Base-by-base conservation (phyloP, 192 early-diverging fungal genomes). In the Gigaspora rosea region DNA sequence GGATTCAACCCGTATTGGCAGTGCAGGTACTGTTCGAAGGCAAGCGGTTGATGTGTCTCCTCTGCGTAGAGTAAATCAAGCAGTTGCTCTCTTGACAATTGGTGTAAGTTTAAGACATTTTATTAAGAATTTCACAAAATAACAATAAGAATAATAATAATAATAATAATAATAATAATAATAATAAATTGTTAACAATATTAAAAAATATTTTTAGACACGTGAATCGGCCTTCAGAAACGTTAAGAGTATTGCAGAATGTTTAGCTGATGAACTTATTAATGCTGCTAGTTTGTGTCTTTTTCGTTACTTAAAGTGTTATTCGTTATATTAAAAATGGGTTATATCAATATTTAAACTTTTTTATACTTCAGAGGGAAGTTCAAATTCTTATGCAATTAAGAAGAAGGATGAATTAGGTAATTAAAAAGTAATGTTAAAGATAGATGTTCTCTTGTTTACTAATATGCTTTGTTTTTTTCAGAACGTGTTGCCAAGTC, bases 31-130 rank as follows among this genome's bases (percentile, higher is more conserved):
- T 84, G 95, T 97, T 87, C 93, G 97, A 92, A 94, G 96, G 85
- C 97, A 98, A 90, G 97, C 97, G 74, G 96, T 99, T 83, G 97
- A 99, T 93, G 97, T 99, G 71, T 99, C 97, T 74, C 96, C 97
- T 57, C 90, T 99, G 78, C 92, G 97, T 77, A 90, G 97, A 76
- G 96, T 98, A 84, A 98, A 98, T 94, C 94, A 97, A 90, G 89
- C 95, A 73, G 91, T 99, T 83, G 85, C 87, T 76, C 88, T 98
- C 73, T 88, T 99, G 87, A 98, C 95, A 89, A 97, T 91, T 65
- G 97, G 96, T 79, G 88, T 91, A 87, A 82, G 87, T 90, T 22
- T 59, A 61, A 71, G 70, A 50, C 27, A 27, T 27, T 27, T 82
- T 62, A 67, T 58, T 46, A 18, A 18, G 59, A 48, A 65, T 0